phyloP scores from a whole-genome alignment of 768 basidiomycete species.

The Mycena rosella region DNA sequence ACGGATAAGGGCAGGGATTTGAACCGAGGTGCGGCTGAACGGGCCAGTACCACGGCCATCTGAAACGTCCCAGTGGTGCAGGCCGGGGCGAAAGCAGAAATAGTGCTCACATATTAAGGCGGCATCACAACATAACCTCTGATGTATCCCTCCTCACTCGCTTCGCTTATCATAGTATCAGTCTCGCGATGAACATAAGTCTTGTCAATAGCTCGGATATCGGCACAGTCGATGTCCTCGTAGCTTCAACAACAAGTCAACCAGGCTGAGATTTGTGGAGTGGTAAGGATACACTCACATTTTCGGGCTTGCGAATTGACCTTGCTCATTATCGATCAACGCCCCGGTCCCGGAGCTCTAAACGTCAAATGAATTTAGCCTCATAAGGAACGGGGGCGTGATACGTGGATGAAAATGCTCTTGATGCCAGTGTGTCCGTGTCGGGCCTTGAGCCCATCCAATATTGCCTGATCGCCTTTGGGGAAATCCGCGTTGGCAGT shows the following conservation, averaged over 20 bases:
- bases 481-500: conserved; percentile 37
- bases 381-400: background rate
- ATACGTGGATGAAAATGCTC: conserved; percentile 32
- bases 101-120: conserved; percentile 29
- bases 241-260: conserved; percentile 18
- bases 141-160: conserved; percentile 33
- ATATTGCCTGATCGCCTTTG: conserved; percentile 19
- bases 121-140: conserved; percentile 37
- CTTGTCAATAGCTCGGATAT: conserved; percentile 32
- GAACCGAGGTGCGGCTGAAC: conserved; percentile 38
- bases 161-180: conserved; percentile 28
- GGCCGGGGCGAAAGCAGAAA: background rate
- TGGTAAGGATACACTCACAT: conserved; percentile 20
- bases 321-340: conserved; percentile 32
- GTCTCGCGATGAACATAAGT: conserved; percentile 36
- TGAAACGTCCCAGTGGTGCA: background rate
- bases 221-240: conserved; percentile 36
- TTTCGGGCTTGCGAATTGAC: conserved; percentile 32
- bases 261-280: background rate
- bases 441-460: conserved; percentile 31
- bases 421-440: conserved; percentile 18
- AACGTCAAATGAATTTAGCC: background rate
- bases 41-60: conserved; percentile 36
- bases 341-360: conserved; percentile 38
- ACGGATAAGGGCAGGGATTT: conserved; percentile 36